These are phyloP conservation scores for Rutidosis leptorrhynchoides DNA, from an alignment of 129 eudicot genomes.

Conservation along the genomic window DNA sequence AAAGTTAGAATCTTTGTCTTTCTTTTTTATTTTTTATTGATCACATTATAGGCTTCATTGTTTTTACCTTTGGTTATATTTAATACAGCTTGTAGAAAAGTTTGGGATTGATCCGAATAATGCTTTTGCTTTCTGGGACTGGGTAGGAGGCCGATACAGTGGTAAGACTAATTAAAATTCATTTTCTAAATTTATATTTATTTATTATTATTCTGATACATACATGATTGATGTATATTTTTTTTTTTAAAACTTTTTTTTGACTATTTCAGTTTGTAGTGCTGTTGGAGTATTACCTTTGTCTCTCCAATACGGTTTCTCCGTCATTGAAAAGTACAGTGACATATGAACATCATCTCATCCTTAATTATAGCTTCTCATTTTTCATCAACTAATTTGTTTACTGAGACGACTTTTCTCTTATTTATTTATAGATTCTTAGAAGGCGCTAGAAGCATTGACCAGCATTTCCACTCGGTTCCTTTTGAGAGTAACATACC, in stretches of 20 bases:
- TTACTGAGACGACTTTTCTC: background rate
- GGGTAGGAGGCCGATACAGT: constrained; percentile 99
- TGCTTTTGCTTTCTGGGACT: constrained; percentile 99
- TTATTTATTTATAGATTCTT: constrained; percentile 55
- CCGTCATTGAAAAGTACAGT: constrained; percentile 79
- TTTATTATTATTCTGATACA: background rate
- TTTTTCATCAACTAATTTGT: background rate
- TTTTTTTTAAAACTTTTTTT: constrained; percentile 15
- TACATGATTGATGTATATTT: constrained; percentile 27
- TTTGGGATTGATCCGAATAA: constrained; percentile 97
- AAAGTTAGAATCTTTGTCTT: constrained; percentile 37
- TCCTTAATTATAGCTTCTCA: background rate
- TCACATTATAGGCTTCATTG: constrained; percentile 4
- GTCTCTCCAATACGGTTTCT: constrained; percentile 93
- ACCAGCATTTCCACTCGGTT: constrained; percentile 77
- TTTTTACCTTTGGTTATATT: constrained; percentile 10
- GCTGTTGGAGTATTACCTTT: constrained; percentile 98
- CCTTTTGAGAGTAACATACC: constrained; percentile 82
- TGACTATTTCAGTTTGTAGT: constrained; percentile 75
- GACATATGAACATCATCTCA: constrained; percentile 25
- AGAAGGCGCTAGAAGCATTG: constrained; percentile 89
- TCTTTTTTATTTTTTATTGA: background rate
- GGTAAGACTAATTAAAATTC: constrained; percentile 40
- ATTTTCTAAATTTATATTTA: background rate
- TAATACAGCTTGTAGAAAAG: constrained; percentile 85